Base-by-base conservation (phyloP, 176 grass and related monocot genomes). In the Neostapfia colusana region DNA sequence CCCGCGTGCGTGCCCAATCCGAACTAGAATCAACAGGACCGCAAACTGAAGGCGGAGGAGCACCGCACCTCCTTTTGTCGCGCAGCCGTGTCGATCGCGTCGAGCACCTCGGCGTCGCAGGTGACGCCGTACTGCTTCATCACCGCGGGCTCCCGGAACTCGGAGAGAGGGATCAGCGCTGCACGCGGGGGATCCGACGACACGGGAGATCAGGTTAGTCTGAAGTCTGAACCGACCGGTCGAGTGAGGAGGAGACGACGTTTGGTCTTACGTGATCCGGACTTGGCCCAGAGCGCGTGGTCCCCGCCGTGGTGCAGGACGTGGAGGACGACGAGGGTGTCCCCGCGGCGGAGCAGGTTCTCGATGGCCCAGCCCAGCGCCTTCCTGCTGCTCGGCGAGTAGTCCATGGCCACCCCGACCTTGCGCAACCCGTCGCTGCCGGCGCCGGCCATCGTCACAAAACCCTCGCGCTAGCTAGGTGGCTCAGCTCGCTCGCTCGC, bases 121-220 rank as follows among this genome's bases (percentile, higher is more conserved):
- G 59, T 41, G 3, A 97, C 70, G 76, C 82, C 88, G 83, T 97
- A 97, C 58, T 62, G 84, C 49, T 93, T 76, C 85, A 84, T 85
- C 88, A 77, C 71, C 56, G 77, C 64, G 65, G 88, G 76, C 73
- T 90, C 78, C 67, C 90, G 79, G 69, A 91, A 93, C 88, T 97
- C 93, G 23, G 83, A 84, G 58, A 97, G 85, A 1, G 93, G 93
- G 77, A 93, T 89, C 81, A 93, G 69, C 79, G 93, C 93, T 93
- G 74, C 55, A 13, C 10, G 55, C 55, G 24, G 56, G 65, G 31
- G 45, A 25, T 8, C 18, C 0, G 14, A 25, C n/a, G 18, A 7
- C 2, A n/a, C 8, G 26, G 26, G 24, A 43, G n/a, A 41, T 23
- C 41, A 24, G 10, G 39, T 63, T 31, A 31, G 31, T 31, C 1